Evolutionary conservation across 1,139 yeast genomes (phyloP).

Genomic region (Pichia sp.): DNA sequence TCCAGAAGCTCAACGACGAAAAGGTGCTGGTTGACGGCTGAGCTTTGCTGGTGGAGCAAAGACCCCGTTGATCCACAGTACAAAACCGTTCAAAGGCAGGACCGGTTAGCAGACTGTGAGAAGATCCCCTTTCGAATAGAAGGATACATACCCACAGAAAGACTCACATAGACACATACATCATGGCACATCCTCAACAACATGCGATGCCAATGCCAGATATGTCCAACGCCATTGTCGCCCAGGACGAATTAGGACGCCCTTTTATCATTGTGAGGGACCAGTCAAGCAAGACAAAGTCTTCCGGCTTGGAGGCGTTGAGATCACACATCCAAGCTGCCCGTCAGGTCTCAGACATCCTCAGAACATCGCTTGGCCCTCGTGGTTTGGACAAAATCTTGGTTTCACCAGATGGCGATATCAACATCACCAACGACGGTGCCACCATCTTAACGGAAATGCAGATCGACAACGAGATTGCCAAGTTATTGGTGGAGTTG

Average conservation of each 20-base stretch:
- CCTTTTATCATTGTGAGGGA: slow-evolving; percentile 97
- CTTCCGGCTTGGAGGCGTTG: slow-evolving; percentile 92
- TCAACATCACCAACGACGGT: slow-evolving; percentile 96
- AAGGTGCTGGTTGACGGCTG: neutral
- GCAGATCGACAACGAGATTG: slow-evolving; percentile 95
- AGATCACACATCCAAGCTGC: slow-evolving; percentile 95
- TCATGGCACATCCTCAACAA: slow-evolving; percentile 31
- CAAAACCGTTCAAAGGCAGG: neutral
- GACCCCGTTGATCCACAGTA: neutral
- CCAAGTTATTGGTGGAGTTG: slow-evolving; percentile 88
- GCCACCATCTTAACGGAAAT: slow-evolving; percentile 93
- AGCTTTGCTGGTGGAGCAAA: neutral
- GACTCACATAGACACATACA: neutral
- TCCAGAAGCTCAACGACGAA: neutral
- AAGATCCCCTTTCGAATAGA: neutral
- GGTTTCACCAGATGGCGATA: slow-evolving; percentile 91
- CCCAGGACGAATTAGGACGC: slow-evolving; percentile 98
- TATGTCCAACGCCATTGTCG: slow-evolving; percentile 94
- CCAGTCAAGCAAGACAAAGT: slow-evolving; percentile 89
- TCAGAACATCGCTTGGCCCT: slow-evolving; percentile 92
- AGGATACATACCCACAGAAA: neutral
- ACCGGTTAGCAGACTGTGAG: neutral
- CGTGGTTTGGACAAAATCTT: slow-evolving; percentile 96
- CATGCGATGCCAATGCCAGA: slow-evolving; percentile 73
- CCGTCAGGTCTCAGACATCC: slow-evolving; percentile 87